Evolutionary conservation across 257 asterid species (phyloP), one percentile per base, ranked within the genome.

Genomic region (Phtheirospermum japonicum): DNA sequence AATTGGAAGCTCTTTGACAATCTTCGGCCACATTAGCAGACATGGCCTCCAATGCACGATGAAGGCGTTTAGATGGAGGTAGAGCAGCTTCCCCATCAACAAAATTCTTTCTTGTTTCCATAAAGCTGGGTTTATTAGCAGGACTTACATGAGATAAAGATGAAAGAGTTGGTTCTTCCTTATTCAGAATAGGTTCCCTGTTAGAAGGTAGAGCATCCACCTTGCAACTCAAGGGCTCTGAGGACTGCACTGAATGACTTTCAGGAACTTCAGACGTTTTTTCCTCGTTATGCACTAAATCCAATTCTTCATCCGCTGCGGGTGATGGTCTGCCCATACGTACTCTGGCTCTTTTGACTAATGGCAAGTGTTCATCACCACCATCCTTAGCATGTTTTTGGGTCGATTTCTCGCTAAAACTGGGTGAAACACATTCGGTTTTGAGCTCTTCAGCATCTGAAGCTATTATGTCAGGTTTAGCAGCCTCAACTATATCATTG

Each of bases 21-120:
- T 82, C 87, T 74, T 87, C 99, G 40, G 94, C 90, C 68, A 80
- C 95, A 57, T 93, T 87, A 50, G 97, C 99, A 33, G 99, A 93
- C 99, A 93, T 93, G 63, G 99, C 99, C 71, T 93, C 97, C 80
- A 93, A 68, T 16, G 99, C 99, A 71, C 99, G 97, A 72, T 93
- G 99, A 46, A 93, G 78, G 52, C 99, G 93, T 74, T 93, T 93
- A 12, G 96, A 89, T 37, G 96, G 99, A 74, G 99, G 99, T 56
- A 93, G 84, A 67, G 95, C 90, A 77, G 97, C 90, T 77, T 93
- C 61, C 43, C 40, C 43, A 31, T 56, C 61, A 20, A 56, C 61
- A 31, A 56, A 8, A 31, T 56, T 56, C 43, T 32, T 91, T 60
- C 74, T 70, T 59, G 72, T 66, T 71, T 78, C 89, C 81, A 84